Base-by-base conservation (phyloP, 2,329 filamentous ascomycete genomes). In the Huntiella bhutanensis region DNA sequence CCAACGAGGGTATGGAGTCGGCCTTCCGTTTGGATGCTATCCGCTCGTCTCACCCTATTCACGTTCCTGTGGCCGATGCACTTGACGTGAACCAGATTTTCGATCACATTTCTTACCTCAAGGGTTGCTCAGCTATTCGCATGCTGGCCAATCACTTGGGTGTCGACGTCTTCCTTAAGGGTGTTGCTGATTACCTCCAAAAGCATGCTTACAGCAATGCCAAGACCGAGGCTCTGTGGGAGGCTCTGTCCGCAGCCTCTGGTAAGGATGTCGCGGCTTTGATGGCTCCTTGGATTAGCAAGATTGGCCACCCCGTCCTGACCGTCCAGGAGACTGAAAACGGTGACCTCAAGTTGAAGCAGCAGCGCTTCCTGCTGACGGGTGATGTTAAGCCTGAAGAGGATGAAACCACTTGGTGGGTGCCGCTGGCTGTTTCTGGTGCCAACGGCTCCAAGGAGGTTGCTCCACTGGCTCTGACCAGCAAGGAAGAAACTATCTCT, bases 31-130 rank as follows among this genome's bases (percentile, higher is more conserved):
- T 98, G 28, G 91, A 98, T 58, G 79, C 83, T 40, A 75, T 98
- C 53, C 81, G 91, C 41, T 83, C 85, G 37, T 94, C 86, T 43
- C 91, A 98, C 61, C 83, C 91, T 6, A 95, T 98, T 54, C 88
- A 98, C 61, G 91, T 98, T 5, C 83, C 86, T 0, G 91, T 98
- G 28, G 79, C 78, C 55, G 87, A 95, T 59, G 91, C 87, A 28
- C 73, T 96, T 8, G 91, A 96, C 55, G 85, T 96, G 53, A 92
- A 96, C 61, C 91, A 98, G 62, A 93, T 96, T 53, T 98, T 98
- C 58, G 91, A 98, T 60, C 75, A 80, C 59, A 96, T 98, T 63
- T 92, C 83, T 63, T 98, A 96, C 59, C 70, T 92, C 52, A 96
- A 98, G 67, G 91, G 91, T 33, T 93, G 85, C 65, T 94, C 88